Conservation (phyloP, 108 stramenopile species). For the Bacterosira constricta region DNA sequence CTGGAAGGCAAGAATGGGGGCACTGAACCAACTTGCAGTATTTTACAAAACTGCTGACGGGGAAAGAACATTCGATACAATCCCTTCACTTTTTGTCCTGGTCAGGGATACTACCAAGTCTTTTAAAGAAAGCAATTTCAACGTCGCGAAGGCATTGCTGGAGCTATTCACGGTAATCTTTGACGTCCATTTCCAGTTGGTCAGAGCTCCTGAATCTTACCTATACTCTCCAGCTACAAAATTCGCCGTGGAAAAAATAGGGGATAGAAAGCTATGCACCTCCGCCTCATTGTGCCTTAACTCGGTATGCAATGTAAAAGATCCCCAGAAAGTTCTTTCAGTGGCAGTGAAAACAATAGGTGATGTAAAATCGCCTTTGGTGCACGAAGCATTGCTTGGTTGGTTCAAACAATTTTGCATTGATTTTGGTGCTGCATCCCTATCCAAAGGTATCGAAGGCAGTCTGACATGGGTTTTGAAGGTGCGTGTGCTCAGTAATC, state of each 20-base stretch:
- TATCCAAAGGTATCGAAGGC: slow-evolving; percentile 55
- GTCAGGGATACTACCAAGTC: slow-evolving; percentile 70
- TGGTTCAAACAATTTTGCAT: slow-evolving; percentile 61
- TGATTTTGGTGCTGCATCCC: slow-evolving; percentile 71
- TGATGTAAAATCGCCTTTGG: slow-evolving; percentile 69
- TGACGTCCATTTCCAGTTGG: slow-evolving; percentile 36
- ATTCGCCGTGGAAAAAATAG: slow-evolving; percentile 71
- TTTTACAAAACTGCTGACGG: slow-evolving; percentile 46
- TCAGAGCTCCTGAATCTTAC: slow-evolving; percentile 42
- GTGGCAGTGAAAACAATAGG: slow-evolving; percentile 36
- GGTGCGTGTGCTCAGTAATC: slow-evolving; percentile 26
- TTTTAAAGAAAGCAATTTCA: slow-evolving; percentile 88
- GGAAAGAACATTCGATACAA: slow-evolving; percentile 5
- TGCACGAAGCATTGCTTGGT: slow-evolving; percentile 69
- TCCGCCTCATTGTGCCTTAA: slow-evolving; percentile 52
- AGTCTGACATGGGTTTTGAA: slow-evolving; percentile 57
- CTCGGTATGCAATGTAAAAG: slow-evolving; percentile 58
- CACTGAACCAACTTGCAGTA: slow-evolving; percentile 59
- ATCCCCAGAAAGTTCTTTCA: slow-evolving; percentile 50
- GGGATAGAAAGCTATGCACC: slow-evolving; percentile 77
- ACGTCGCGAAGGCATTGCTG: slow-evolving; percentile 68
- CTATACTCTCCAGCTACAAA: slow-evolving; percentile 49
- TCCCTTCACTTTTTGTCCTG: slow-evolving; percentile 57
- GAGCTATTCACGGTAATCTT: slow-evolving; percentile 64
- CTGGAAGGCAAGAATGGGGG: slow-evolving; percentile 66